Percentiles rank a stretch among this genome's conserved stretches.
These are phyloP conservation scores for Teratosphaeria gauchensis DNA, from an alignment of 2,329 filamentous ascomycete genomes.

Conservation along the genomic window DNA sequence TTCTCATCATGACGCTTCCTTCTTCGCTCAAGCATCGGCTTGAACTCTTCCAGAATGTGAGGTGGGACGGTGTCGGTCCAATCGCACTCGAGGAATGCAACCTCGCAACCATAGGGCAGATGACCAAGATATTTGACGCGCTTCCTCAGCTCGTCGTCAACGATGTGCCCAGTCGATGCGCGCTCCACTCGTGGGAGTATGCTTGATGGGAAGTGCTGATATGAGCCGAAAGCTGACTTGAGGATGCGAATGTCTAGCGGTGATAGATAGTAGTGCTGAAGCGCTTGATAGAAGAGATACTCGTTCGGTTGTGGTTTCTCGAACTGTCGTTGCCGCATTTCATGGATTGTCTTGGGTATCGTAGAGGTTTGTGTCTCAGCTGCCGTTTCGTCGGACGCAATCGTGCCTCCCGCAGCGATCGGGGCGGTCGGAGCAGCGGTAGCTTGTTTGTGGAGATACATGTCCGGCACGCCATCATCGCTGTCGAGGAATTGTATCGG, in stretches of 20 bases:
- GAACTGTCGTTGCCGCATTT: conserved; percentile 35
- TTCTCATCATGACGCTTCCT: conserved; percentile 74
- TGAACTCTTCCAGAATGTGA: conserved; percentile 65
- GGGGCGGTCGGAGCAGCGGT: conserved; percentile 3
- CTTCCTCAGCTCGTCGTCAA: conserved; percentile 76
- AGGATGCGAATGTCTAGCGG: conserved; percentile 86
- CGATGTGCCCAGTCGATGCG: conserved; percentile 75
- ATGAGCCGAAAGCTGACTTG: conserved; percentile 78
- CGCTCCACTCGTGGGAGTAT: conserved; percentile 81
- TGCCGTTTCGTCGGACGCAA: not conserved
- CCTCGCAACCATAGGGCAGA: conserved; percentile 80
- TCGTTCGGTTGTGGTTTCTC: conserved; percentile 40
- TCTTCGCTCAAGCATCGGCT: conserved; percentile 64
- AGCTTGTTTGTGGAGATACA: conserved; percentile 33
- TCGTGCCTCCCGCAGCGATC: conserved; percentile 19
- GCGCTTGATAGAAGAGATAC: conserved; percentile 82
- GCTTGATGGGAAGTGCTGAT: conserved; percentile 71
- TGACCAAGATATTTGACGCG: conserved; percentile 80
- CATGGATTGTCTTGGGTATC: conserved; percentile 35
- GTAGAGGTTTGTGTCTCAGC: not conserved
- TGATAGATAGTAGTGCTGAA: conserved; percentile 81
- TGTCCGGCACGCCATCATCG: conserved; percentile 39
- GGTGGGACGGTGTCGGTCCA: conserved; percentile 82
- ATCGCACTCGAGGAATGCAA: conserved; percentile 85
- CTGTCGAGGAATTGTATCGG: conserved; percentile 39